phyloP scores from a whole-genome alignment of 2,329 filamentous ascomycete genomes.

The Chaetoscypha palmicola region DNA sequence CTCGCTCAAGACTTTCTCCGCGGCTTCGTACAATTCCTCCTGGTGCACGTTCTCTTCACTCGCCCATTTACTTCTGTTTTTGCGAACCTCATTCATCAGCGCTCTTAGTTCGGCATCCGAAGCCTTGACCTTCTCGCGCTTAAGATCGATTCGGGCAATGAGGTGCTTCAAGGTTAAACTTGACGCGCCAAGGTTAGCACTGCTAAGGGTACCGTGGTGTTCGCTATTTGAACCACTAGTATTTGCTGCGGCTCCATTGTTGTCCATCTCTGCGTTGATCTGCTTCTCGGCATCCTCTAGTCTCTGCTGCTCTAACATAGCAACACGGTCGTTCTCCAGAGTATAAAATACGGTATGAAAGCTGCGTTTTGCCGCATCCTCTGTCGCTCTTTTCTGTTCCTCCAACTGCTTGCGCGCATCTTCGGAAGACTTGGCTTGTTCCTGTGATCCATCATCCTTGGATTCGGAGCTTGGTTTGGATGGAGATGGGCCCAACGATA shows the following conservation, averaged over 20 bases:
- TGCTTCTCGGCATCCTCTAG: slow-evolving; percentile 94
- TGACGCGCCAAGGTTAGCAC: slow-evolving; percentile 88
- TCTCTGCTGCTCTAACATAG: slow-evolving; percentile 96
- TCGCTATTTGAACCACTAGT: slow-evolving; percentile 46
- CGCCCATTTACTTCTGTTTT: slow-evolving; percentile 98
- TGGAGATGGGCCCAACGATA: slow-evolving; percentile 42
- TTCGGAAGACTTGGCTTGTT: slow-evolving; percentile 65
- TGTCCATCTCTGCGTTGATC: slow-evolving; percentile 89
- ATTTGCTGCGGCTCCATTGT: slow-evolving; percentile 47
- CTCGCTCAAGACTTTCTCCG: slow-evolving; percentile 94
- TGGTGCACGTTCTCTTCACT: slow-evolving; percentile 96
- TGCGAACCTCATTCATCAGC: slow-evolving; percentile 93
- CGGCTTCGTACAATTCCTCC: slow-evolving; percentile 93
- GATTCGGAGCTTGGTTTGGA: slow-evolving; percentile 49
- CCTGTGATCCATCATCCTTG: slow-evolving; percentile 41
- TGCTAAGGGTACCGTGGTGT: slow-evolving; percentile 84
- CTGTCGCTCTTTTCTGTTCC: slow-evolving; percentile 82
- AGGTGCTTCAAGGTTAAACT: slow-evolving; percentile 95
- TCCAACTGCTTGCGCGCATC: slow-evolving; percentile 90
- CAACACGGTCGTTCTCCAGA: slow-evolving; percentile 86
- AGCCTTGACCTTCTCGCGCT: slow-evolving; percentile 81
- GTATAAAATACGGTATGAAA: slow-evolving; percentile 95
- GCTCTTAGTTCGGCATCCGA: slow-evolving; percentile 88
- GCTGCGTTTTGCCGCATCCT: slow-evolving; percentile 80
- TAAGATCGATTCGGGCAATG: slow-evolving; percentile 89